Conservation (phyloP, 2,329 filamentous ascomycete genomes). For the Fusarium sp. region DNA sequence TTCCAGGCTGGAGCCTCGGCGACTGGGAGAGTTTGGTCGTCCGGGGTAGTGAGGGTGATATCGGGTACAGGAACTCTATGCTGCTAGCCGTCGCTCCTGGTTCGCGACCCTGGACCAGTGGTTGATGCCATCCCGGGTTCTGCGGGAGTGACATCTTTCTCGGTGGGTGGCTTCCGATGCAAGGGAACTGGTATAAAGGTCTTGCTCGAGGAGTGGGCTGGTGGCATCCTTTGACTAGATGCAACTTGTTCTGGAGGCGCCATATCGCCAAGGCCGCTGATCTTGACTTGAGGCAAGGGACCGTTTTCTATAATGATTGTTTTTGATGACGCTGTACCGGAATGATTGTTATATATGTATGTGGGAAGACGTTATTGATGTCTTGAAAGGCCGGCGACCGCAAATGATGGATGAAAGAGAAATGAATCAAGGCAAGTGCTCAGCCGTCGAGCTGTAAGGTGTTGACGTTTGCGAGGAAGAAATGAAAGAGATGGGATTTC, state of each 20-base stretch:
- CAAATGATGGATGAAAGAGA: not conserved
- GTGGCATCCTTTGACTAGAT: not conserved
- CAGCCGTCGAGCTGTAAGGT: not conserved
- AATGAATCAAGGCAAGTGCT: not conserved
- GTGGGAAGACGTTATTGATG: not conserved
- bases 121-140: not conserved
- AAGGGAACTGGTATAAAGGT: not conserved
- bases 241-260: not conserved
- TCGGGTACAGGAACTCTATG: not conserved
- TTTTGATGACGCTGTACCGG: not conserved
- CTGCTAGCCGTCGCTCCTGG: not conserved
- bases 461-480: not conserved
- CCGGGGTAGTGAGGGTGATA: not conserved
- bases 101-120: not conserved
- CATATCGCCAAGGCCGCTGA: not conserved
- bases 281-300: not conserved
- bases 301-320: not conserved
- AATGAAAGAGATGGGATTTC: not conserved
- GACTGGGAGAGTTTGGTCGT: not conserved
- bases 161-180: not conserved
- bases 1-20: not conserved
- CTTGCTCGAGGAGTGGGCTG: not conserved
- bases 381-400: not conserved
- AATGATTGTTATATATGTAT: not conserved
- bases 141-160: not conserved